Percentiles rank a stretch among this genome's conserved stretches.
These are phyloP conservation scores for Knoxia roxburghii DNA, from an alignment of 257 asterid species.

Conservation along the genomic window DNA sequence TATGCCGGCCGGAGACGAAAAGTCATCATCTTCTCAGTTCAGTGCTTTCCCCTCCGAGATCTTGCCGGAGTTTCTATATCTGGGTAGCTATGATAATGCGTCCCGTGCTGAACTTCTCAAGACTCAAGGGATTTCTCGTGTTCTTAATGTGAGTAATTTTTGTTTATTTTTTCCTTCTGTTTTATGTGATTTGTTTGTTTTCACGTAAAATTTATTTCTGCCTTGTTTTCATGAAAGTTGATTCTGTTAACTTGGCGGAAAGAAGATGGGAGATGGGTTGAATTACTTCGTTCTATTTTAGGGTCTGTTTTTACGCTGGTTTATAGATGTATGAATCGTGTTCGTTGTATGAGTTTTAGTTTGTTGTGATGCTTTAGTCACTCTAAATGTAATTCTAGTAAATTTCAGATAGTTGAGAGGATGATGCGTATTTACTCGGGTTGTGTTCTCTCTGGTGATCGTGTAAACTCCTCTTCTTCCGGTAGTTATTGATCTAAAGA, in stretches of 20 bases:
- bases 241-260: background rate
- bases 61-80: conserved; percentile 81
- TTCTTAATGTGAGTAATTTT: conserved; percentile 58
- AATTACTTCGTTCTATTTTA: background rate
- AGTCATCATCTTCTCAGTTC: conserved; percentile 38
- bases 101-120: conserved; percentile 90
- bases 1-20: conserved; percentile 45
- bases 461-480: background rate
- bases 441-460: background rate
- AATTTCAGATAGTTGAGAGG: background rate
- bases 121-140: conserved; percentile 86
- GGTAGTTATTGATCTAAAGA: too few species aligned
- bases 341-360: background rate
- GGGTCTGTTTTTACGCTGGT: background rate
- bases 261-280: background rate
- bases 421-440: background rate
- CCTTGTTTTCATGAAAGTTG: background rate
- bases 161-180: background rate
- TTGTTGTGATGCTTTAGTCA: background rate
- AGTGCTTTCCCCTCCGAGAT: conserved; percentile 97
- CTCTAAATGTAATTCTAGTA: background rate
- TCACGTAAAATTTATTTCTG: background rate
- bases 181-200: background rate
- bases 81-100: conserved; percentile 94
- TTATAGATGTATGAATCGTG: background rate